Percentiles rank a stretch among this genome's conserved stretches.
Evolutionary conservation across 75 land plant genomes (phyloP).

Genomic region (Pinus taeda): DNA sequence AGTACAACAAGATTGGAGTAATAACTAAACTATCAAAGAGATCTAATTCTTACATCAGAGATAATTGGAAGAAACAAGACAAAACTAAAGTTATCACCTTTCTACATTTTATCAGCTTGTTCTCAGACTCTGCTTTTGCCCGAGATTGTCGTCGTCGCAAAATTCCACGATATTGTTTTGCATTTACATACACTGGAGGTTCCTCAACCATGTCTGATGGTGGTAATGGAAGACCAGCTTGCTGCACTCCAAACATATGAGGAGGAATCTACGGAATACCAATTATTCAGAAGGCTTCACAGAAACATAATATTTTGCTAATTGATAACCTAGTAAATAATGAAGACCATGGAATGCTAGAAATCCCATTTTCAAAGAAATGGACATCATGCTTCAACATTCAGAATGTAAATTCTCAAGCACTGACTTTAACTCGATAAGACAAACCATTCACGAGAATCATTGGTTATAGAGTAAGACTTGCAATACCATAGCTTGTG

Average conservation of each 20-base stretch:
- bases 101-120: too few relatives aligned
- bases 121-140: too few relatives aligned
- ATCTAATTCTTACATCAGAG: background rate
- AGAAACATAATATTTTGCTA: background rate
- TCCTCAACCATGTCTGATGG: too few relatives aligned
- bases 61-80: background rate
- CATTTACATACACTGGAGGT: too few relatives aligned
- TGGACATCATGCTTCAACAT: background rate
- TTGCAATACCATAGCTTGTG: background rate
- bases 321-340: background rate
- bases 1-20: background rate
- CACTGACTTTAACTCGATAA: background rate
- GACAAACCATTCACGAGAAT: background rate
- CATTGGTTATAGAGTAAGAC: background rate
- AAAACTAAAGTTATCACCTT: constrained; percentile 16
- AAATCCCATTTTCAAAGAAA: background rate
- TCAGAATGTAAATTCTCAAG: background rate
- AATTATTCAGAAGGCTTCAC: background rate
- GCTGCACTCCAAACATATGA: too few relatives aligned
- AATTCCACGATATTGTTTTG: too few relatives aligned
- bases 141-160: too few relatives aligned
- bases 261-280: constrained; percentile 11
- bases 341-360: background rate
- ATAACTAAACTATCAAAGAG: background rate
- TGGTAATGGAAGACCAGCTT: too few relatives aligned